phyloP scores from a whole-genome alignment of 352 stramenopile genomes.

The Phytophthora niederhauseri region DNA sequence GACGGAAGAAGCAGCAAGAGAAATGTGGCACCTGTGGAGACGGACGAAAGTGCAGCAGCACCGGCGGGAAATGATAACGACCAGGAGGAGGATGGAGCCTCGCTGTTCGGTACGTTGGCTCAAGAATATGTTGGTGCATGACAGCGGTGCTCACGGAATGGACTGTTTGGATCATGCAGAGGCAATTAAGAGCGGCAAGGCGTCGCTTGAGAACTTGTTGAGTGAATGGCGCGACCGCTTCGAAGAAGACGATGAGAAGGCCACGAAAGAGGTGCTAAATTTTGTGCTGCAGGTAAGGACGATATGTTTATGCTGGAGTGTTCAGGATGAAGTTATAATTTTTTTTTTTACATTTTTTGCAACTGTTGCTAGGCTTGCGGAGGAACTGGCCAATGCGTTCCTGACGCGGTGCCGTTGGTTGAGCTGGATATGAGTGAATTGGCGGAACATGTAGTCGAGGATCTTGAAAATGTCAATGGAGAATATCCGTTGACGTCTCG shows the following conservation, averaged over 20 bases:
- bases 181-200: conserved; percentile 57
- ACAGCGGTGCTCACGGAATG: conserved; percentile 2
- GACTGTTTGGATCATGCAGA: conserved; percentile 40
- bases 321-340: conserved; percentile 35
- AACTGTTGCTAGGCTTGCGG: conserved; percentile 52
- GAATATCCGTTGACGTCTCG: conserved; percentile 75
- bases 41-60: conserved; percentile 4
- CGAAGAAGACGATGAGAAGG: conserved; percentile 57
- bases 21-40: conserved; percentile 2
- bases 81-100: conserved; percentile 22
- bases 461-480: conserved; percentile 64
- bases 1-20: conserved; percentile 16
- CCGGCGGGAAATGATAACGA: conserved; percentile 13
- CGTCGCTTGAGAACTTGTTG: conserved; percentile 56
- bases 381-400: conserved; percentile 53
- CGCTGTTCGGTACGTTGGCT: conserved; percentile 35
- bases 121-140: background rate
- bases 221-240: conserved; percentile 76
- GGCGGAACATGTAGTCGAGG: conserved; percentile 65
- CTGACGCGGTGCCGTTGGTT: conserved; percentile 55
- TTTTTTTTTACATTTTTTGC: conserved; percentile 1
- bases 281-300: conserved; percentile 67
- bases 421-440: conserved; percentile 78
- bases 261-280: conserved; percentile 76
- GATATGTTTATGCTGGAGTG: background rate